Evolutionary conservation across 768 basidiomycete species (phyloP).

Genomic region (Mycena leptocephala): DNA sequence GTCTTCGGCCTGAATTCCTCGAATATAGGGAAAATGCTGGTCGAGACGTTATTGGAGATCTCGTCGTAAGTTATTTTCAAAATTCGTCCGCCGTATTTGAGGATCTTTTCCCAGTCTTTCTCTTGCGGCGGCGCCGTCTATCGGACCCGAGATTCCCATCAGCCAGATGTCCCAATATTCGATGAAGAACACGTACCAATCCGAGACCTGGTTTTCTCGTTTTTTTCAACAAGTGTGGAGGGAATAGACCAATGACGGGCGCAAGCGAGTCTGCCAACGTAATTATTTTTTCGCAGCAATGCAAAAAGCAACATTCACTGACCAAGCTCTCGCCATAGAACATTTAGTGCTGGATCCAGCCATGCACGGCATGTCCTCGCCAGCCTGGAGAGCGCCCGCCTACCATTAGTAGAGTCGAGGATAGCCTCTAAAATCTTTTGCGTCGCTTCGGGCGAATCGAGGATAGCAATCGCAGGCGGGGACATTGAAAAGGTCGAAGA

Average conservation of each 20-base stretch:
- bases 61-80: slow-evolving; percentile 82
- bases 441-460: slow-evolving; percentile 48
- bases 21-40: slow-evolving; percentile 78
- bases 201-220: slow-evolving; percentile 82
- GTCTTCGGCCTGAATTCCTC: slow-evolving; percentile 75
- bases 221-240: slow-evolving; percentile 77
- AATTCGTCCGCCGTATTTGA: slow-evolving; percentile 79
- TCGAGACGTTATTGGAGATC: slow-evolving; percentile 72
- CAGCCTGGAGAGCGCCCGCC: slow-evolving; percentile 78
- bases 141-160: not conserved
- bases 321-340: slow-evolving; percentile 81
- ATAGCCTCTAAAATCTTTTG: slow-evolving; percentile 66
- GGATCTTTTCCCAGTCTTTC: slow-evolving; percentile 76
- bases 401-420: slow-evolving; percentile 74
- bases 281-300: not conserved
- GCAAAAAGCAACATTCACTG: not conserved
- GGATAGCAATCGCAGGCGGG: slow-evolving; percentile 64
- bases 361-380: slow-evolving; percentile 85
- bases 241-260: slow-evolving; percentile 83
- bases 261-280: slow-evolving; percentile 69
- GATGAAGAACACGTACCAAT: slow-evolving; percentile 67
- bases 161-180: slow-evolving; percentile 60
- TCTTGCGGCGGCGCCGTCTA: slow-evolving; percentile 68
- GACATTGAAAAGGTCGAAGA: slow-evolving; percentile 46
- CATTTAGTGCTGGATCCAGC: slow-evolving; percentile 78